phyloP scores from a whole-genome alignment of 2,329 filamentous ascomycete species.

The Leptographium wingfieldii region DNA sequence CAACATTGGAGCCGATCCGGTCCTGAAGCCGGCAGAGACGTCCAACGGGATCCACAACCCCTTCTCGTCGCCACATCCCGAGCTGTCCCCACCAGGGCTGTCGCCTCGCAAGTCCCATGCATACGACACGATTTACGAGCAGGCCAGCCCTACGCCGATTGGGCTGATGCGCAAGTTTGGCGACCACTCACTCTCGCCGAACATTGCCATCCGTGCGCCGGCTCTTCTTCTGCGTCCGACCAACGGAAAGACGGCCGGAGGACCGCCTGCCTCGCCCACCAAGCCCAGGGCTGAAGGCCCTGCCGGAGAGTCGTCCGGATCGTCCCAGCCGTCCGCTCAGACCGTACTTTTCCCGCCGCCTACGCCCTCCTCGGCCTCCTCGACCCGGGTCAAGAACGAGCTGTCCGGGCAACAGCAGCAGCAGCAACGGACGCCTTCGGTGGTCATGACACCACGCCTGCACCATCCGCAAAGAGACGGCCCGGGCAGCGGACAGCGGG shows the following conservation, averaged over 20 bases:
- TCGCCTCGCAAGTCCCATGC: conserved; percentile 27
- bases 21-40: conserved; percentile 9
- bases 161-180: not conserved
- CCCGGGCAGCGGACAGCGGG: conserved; percentile 15
- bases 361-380: not conserved
- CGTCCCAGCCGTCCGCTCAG: not conserved
- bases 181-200: not conserved
- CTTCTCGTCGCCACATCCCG: conserved; percentile 31
- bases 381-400: not conserved
- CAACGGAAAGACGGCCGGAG: not conserved
- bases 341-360: not conserved
- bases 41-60: conserved; percentile 22
- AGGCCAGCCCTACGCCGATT: conserved; percentile 17
- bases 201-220: conserved; percentile 5
- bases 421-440: conserved; percentile 12
- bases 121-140: conserved; percentile 25
- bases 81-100: conserved; percentile 26
- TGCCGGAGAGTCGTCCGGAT: not conserved
- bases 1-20: not conserved
- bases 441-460: conserved; percentile 19
- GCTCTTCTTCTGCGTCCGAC: conserved; percentile 7
- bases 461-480: conserved; percentile 2
- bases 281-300: not conserved
- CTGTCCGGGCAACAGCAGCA: not conserved
- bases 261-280: not conserved